Evolutionary conservation across 2,329 filamentous ascomycete species (phyloP).

Genomic region (Diaporthe humulicola): DNA sequence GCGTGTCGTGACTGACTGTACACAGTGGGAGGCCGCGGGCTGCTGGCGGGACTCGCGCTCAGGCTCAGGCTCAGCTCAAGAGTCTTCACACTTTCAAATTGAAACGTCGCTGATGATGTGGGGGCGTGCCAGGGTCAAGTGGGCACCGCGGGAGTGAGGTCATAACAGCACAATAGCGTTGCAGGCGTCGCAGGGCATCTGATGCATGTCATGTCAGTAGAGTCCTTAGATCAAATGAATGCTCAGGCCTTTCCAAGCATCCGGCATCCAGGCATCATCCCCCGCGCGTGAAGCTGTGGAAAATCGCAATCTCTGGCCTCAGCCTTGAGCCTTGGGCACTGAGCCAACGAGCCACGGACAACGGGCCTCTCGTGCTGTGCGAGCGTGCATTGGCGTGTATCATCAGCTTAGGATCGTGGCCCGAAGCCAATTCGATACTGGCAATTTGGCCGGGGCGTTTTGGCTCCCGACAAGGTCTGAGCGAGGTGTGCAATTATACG

Average conservation of each 20-base stretch:
- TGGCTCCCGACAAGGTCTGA: slow-evolving; percentile 19
- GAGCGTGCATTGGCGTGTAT: slow-evolving; percentile 26
- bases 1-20: background rate
- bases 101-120: slow-evolving; percentile 29
- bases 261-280: background rate
- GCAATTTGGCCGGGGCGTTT: slow-evolving; percentile 17
- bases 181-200: background rate
- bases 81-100: slow-evolving; percentile 15
- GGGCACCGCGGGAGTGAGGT: slow-evolving; percentile 29
- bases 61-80: background rate
- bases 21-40: background rate
- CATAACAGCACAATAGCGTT: slow-evolving; percentile 16
- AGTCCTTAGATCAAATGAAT: background rate
- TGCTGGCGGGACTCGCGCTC: background rate
- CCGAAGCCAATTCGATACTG: slow-evolving; percentile 17
- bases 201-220: background rate
- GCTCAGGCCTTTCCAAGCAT: slow-evolving; percentile 16
- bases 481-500: slow-evolving; percentile 22
- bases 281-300: background rate
- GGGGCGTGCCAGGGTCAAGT: slow-evolving; percentile 20
- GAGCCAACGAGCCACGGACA: background rate
- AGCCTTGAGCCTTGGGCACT: background rate
- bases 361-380: background rate
- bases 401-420: background rate
- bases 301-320: slow-evolving; percentile 30